Evolutionary conservation across 345 rosid species (phyloP).

Genomic region (Arabis alpina): DNA sequence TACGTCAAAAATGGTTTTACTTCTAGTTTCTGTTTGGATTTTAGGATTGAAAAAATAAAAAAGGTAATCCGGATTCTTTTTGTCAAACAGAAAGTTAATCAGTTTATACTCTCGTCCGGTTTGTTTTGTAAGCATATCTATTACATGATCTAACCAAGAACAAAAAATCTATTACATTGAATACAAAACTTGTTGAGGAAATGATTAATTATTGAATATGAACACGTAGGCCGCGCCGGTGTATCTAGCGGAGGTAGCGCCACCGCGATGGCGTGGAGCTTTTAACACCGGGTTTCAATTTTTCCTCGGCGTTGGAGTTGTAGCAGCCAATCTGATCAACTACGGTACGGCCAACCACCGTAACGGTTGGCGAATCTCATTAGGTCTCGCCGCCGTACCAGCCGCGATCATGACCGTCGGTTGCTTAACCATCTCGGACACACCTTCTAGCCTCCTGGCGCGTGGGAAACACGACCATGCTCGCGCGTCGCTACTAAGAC

Average conservation of each 20-base stretch:
- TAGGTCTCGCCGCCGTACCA: constrained; percentile 72
- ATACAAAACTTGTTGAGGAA: not conserved
- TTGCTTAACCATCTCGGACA: constrained; percentile 70
- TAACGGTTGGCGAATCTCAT: constrained; percentile 86
- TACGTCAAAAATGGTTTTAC: not conserved
- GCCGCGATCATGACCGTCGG: constrained; percentile 75
- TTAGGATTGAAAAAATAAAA: not conserved
- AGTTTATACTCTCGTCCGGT: not conserved
- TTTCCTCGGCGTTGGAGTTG: constrained; percentile 74
- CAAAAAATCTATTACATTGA: no score
- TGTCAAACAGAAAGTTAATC: not conserved
- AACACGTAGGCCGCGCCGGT: constrained; percentile 73
- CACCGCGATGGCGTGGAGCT: constrained; percentile 88
- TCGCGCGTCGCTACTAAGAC: constrained; percentile 50
- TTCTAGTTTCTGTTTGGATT: not conserved
- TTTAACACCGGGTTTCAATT: constrained; percentile 81
- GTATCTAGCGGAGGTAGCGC: constrained; percentile 84
- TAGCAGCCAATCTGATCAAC: constrained; percentile 66
- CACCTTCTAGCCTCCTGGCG: constrained; percentile 70
- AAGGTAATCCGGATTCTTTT: no score
- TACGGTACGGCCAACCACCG: constrained; percentile 55
- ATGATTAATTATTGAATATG: not conserved
- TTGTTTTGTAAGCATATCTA: not conserved
- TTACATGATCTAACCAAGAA: not conserved
- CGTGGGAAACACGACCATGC: constrained; percentile 69